Evolutionary conservation across 192 early-diverging fungal genomes (phyloP), one percentile per base, ranked within the genome.

Genomic region (Geranomyces michiganensis): DNA sequence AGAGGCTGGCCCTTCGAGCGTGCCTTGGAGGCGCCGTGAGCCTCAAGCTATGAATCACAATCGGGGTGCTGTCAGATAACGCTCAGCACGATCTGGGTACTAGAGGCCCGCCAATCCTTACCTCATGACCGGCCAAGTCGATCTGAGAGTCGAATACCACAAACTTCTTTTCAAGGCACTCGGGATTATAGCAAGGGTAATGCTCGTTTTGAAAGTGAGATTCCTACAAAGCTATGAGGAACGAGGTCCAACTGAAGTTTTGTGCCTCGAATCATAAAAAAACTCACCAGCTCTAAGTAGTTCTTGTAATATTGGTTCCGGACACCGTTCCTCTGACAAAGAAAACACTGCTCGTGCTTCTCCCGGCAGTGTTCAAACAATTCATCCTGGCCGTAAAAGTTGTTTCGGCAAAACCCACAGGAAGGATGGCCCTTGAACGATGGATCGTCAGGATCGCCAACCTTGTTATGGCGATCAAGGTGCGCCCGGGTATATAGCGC

Each of bases 121-220:
- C 91, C 64, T 94, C 90, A 73, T 99, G 96, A 7, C 87, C 91
- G 66, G 92, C 92, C 33, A 99, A 75, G 74, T 99, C 96, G 64
- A 99, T 87, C 17, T 97, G 91, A 14, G 90, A 87, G 32, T 84
- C 89, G 84, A 99, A 99, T 0, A 98, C 96, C 43, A 97, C 88
- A 87, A 99, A 98, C 83, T 97, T 99, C 72, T 90, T 88, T 47
- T 94, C 95, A 45, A 95, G 69, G 74, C 96, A 99, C 36, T 89
- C 84, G 10, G 84, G 82, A 27, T 96, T 81, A 63, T 78, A 76
- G 78, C 96, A 99, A 19, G 89, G 75, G 75, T 85, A 91, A 67
- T 99, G 96, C 17, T 93, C 91, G 43, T 76, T 71, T 61, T 84
- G 76, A 65, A 96, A 95, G 81, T 99, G 96, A 15, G 87, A 22